A percentile compares a stretch with the other conserved stretches of the same genome.
phyloP scores from a whole-genome alignment of 768 basidiomycete species.

The Leucogyrophana mollusca region DNA sequence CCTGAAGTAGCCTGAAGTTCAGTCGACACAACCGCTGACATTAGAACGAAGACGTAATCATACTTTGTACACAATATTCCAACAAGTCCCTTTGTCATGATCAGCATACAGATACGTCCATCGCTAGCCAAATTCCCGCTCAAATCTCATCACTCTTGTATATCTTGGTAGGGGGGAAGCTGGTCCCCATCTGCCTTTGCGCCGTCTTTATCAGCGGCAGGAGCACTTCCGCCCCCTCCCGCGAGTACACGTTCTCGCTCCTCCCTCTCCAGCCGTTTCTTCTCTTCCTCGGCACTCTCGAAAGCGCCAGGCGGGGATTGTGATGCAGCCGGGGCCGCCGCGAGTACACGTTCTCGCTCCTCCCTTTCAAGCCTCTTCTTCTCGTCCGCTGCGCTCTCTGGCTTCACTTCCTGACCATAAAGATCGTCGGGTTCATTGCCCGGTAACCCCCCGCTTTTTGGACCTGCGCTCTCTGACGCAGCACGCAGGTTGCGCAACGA shows the following conservation, averaged over 20 bases:
- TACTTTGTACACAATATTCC: too few relatives aligned
- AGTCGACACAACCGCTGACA: too few relatives aligned
- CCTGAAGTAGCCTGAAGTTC: too few relatives aligned
- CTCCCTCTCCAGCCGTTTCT: slow-evolving; percentile 61
- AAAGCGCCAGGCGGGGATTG: slow-evolving; percentile 13
- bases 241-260: slow-evolving; percentile 55
- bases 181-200: slow-evolving; percentile 30
- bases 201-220: slow-evolving; percentile 27
- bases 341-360: slow-evolving; percentile 48
- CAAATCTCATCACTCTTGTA: slow-evolving; percentile 15
- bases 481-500: slow-evolving; percentile 53
- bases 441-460: slow-evolving; percentile 29
- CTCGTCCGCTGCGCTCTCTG: slow-evolving; percentile 62
- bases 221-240: slow-evolving; percentile 10
- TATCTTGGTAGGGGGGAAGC: slow-evolving; percentile 45
- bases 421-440: slow-evolving; percentile 30
- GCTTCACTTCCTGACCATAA: slow-evolving; percentile 25
- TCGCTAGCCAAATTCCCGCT: too few relatives aligned
- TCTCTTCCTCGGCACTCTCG: slow-evolving; percentile 64
- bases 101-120: too few relatives aligned
- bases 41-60: too few relatives aligned
- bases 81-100: too few relatives aligned
- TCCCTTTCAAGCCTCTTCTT: slow-evolving; percentile 58
- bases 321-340: slow-evolving; percentile 7
- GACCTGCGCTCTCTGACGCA: slow-evolving; percentile 35